Evolutionary conservation across 495 filamentous ascomycete genomes (phyloP), one percentile per base, ranked within the genome.

Genomic region (Pseudomonodictys pantanalensis): DNA sequence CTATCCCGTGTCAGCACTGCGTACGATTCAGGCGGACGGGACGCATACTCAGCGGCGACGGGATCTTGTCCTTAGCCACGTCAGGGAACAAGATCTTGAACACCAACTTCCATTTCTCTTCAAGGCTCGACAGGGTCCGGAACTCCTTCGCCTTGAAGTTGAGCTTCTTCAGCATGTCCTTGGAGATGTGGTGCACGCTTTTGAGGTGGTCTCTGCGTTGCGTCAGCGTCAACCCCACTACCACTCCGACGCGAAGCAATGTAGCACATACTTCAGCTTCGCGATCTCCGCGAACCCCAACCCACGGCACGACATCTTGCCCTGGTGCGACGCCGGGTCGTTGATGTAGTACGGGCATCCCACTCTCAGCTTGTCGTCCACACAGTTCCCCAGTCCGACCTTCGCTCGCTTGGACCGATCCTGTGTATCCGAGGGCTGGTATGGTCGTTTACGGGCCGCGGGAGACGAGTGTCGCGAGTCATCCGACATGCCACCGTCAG

Each of bases 71-170:
- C 42, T n/a, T 45, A 17, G 15, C 8, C 15, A 45, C 42, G 8
- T n/a, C 42, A 7, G 32, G 32, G 32, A 35, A 35, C 15, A 35
- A 15, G 1, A 75, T 35, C 32, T 35, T 7, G 32, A 35, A 35
- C 55, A 2, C 72, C 32, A 35, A 15, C 32, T 35, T 35, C 32
- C 32, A 35, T 35, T 35, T 35, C 15, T 35, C 32, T 7, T 35
- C 32, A 7, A 8, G 7, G 32, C 15, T 15, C 32, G 7, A 8
- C 8, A 35, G 32, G 32, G 7, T 35, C 8, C 32, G 32, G 15
- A 35, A 35, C 7, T 7, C 8, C 15, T 35, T 15, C 32, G 7
- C 8, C 15, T 15, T 35, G 32, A 35, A 35, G 15, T 35, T 35
- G 32, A 35, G 32, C 15, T 35, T 35, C 15, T 35, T 7, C 15